Evolutionary conservation across 495 filamentous ascomycete species (phyloP).

Genomic region (Podospora tetraspora): DNA sequence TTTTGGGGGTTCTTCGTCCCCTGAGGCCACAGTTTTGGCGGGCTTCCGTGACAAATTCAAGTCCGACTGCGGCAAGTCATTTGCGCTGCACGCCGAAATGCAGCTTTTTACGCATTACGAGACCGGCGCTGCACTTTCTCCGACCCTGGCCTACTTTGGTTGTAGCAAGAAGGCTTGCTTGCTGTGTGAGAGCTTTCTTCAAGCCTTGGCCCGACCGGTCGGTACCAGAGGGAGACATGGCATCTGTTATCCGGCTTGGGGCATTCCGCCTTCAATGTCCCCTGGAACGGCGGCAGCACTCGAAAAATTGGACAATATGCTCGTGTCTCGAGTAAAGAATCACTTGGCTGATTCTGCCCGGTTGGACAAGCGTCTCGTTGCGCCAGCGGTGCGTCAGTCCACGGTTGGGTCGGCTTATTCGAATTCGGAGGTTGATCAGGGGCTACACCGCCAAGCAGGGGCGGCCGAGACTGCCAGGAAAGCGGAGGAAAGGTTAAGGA

Average conservation of each 20-base stretch:
- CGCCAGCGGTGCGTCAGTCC: too few relatives aligned
- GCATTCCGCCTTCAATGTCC: background rate
- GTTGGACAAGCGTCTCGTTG: too few relatives aligned
- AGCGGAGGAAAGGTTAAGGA: too few relatives aligned
- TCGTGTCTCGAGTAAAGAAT: background rate
- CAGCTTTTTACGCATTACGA: background rate
- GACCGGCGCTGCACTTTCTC: background rate
- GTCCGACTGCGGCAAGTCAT: background rate
- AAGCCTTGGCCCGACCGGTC: background rate
- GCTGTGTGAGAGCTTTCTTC: background rate
- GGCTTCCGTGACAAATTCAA: background rate
- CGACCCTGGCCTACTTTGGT: background rate
- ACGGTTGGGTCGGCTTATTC: too few relatives aligned
- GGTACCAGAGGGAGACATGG: background rate
- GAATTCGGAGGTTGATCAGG: too few relatives aligned
- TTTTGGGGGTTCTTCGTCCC: too few relatives aligned
- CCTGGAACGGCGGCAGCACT: background rate
- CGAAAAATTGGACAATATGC: background rate
- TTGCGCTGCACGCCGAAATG: background rate
- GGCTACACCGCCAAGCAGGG: too few relatives aligned
- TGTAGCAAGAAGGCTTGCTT: background rate
- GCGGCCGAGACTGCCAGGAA: too few relatives aligned
- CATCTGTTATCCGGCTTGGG: background rate
- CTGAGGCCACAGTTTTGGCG: too few relatives aligned
- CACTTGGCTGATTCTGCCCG: background rate